Base-by-base conservation (phyloP, 164 flowering plant species). In the Vitis labrusca region DNA sequence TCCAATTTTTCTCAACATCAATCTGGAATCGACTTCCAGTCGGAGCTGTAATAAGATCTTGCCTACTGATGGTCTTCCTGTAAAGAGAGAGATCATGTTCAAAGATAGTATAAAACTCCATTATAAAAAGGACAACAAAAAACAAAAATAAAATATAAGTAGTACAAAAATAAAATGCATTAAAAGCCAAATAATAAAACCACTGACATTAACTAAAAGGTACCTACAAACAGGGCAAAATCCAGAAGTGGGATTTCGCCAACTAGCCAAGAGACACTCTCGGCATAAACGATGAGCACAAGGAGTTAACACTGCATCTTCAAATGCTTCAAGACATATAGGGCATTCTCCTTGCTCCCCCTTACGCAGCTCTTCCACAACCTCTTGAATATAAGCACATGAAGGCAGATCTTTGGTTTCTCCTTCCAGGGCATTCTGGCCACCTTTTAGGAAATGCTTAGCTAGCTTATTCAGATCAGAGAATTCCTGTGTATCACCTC, bases 161-260 rank as follows among this genome's bases (percentile, higher is more conserved):
- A 17, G 10, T 56, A 49, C 10, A 13, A 61, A 63, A 1, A 52
- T 15, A 27, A 65, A 48, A 48, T 51, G 53, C 17, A 0, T 23
- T 10, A 51, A 44, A 11, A 7, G 59, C 13, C 13, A 58, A 8
- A 50, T 0, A 16, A n/a, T 5, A 54, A 47, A 32, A 74, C 27
- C 19, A 56, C 10, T 23, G 19, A 63, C 48, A 59, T 69, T 47
- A 17, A 60, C 67, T 32, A 44, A 63, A 66, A 62, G 53, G 74
- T 90, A 93, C 99, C 98, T 92, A 71, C 99, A 95, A 76, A 95
- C 95, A 77, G 99, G 99, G 71, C 98, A 95, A 77, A 88, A 84
- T 58, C 99, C 99, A 78, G 92, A 87, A 53, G 79, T 65, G 61
- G 83, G 63, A 82, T 75, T 89, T 72, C 88, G 86, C 99, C 97